Evolutionary conservation across 2,329 filamentous ascomycete genomes (phyloP).

Genomic region (Aspergillus aculeatus): DNA sequence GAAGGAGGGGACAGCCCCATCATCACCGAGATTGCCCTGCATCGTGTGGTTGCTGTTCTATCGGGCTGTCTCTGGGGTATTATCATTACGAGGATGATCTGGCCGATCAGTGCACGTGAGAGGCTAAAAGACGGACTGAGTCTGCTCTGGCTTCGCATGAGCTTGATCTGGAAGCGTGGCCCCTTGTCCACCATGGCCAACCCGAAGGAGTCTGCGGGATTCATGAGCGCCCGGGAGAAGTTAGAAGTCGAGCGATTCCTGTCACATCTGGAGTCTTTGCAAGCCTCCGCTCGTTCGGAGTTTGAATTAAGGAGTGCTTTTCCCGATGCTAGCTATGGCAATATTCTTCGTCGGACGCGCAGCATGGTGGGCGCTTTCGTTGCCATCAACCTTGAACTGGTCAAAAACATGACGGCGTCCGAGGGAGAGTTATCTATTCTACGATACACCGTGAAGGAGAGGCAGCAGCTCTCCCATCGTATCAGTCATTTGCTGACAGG

Average conservation of each 20-base stretch:
- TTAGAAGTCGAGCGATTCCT: slow-evolving; percentile 78
- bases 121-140: slow-evolving; percentile 89
- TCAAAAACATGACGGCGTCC: slow-evolving; percentile 72
- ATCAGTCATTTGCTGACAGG: slow-evolving; percentile 80
- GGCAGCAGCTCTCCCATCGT: slow-evolving; percentile 76
- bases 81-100: slow-evolving; percentile 82
- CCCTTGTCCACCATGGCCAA: slow-evolving; percentile 73
- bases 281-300: slow-evolving; percentile 72
- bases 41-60: slow-evolving; percentile 83
- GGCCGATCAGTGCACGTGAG: slow-evolving; percentile 85
- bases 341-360: slow-evolving; percentile 75
- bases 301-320: slow-evolving; percentile 89
- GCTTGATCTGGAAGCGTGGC: slow-evolving; percentile 92
- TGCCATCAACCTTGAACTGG: slow-evolving; percentile 89
- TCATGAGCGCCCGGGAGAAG: slow-evolving; percentile 87
- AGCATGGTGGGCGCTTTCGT: slow-evolving; percentile 91
- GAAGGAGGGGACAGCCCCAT: slow-evolving; percentile 81
- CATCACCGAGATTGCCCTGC: slow-evolving; percentile 82
- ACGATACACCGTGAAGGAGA: slow-evolving; percentile 73
- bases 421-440: slow-evolving; percentile 80
- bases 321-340: slow-evolving; percentile 67
- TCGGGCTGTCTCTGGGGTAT: slow-evolving; percentile 90
- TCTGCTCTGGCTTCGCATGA: slow-evolving; percentile 91
- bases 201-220: slow-evolving; percentile 59
- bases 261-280: slow-evolving; percentile 70